Evolutionary conservation across 2,329 filamentous ascomycete species (phyloP), one percentile per base, ranked within the genome.

Genomic region (Fusarium avenaceum): DNA sequence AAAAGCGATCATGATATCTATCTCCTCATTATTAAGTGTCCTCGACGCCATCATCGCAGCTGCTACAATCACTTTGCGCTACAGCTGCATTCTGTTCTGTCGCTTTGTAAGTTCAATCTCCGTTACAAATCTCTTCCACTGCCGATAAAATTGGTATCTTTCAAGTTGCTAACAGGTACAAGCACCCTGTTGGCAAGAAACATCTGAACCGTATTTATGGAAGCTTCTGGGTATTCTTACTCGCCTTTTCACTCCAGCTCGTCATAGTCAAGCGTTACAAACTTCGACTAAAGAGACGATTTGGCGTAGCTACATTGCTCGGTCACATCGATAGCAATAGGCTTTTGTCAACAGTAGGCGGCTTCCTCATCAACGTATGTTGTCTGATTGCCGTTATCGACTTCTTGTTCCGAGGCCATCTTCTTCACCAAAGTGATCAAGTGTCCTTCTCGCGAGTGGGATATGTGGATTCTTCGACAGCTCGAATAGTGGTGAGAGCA

Each of bases 1-100:
- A 38, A 11, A 1, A 2, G 1, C 1, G 7, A 32, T n/a, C 4
- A 53, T 53, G 50, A 5, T 7, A 1, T 17, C 3, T 1, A 3
- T 5, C 1, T 10, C 50, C 1, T 6, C 33, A 0, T 1, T 20
- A 0, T 0, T 33, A 1, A 20, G 0, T 14, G 17, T 33, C 4
- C 28, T 53, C 2, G 40, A 53, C 15, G 50, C 50, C 9, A 6
- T 46, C 9, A 53, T 46, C 0, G 3, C 28, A 3, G 50, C 17
- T 19, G 17, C 39, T 7, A 32, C 50, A 14, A 3, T 53, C 0
- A 45, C 28, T 0, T 26, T 53, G 1, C 50, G 50, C 13, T 53
- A 46, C 10, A 45, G 26, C 2, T 26, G 13, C 11, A 0, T 47
- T 1, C 13, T 53, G 2, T 53, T 53, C 33, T 20, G 45, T 13